A percentile compares a stretch with the other conserved stretches of the same genome.
These are phyloP conservation scores for Oryza officinalis DNA, from an alignment of 176 grass and related monocot species.

Conservation along the genomic window DNA sequence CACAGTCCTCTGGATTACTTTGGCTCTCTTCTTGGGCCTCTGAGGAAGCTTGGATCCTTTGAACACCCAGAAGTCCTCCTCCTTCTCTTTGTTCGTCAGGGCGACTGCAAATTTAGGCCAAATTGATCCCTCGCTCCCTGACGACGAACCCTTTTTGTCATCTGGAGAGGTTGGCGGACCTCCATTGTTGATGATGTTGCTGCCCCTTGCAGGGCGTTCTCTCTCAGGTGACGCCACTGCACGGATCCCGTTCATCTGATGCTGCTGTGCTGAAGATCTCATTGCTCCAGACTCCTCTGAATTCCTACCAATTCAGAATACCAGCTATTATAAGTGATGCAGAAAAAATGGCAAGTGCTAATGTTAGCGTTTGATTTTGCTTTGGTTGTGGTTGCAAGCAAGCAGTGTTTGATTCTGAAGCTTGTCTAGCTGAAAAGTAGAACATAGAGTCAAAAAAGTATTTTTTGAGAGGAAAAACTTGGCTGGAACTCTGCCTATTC, in stretches of 20 bases:
- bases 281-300: slow-evolving; percentile 62
- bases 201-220: slow-evolving; percentile 36
- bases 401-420: slow-evolving; percentile 24
- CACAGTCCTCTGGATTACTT: slow-evolving; percentile 80
- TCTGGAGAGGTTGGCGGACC: slow-evolving; percentile 37
- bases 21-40: slow-evolving; percentile 93
- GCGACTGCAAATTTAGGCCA: slow-evolving; percentile 79
- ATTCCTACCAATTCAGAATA: slow-evolving; percentile 42
- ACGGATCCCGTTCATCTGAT: slow-evolving; percentile 46
- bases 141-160: slow-evolving; percentile 75
- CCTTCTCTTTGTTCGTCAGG: slow-evolving; percentile 92
- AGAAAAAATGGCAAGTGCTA: slow-evolving; percentile 7
- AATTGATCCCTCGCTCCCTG: slow-evolving; percentile 66
- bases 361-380: not conserved
- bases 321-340: slow-evolving; percentile 27
- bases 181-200: slow-evolving; percentile 32
- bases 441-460: not conserved
- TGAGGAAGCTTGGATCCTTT: slow-evolving; percentile 97
- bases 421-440: not conserved
- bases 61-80: slow-evolving; percentile 90
- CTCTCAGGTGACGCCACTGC: slow-evolving; percentile 40
- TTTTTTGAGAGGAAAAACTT: not conserved
- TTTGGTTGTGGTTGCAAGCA: not conserved
- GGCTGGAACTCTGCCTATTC: not conserved
- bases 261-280: slow-evolving; percentile 49